Percentiles rank a stretch among this genome's conserved stretches.
phyloP scores from a whole-genome alignment of 768 basidiomycete genomes.

The Hebeloma cylindrosporum region DNA sequence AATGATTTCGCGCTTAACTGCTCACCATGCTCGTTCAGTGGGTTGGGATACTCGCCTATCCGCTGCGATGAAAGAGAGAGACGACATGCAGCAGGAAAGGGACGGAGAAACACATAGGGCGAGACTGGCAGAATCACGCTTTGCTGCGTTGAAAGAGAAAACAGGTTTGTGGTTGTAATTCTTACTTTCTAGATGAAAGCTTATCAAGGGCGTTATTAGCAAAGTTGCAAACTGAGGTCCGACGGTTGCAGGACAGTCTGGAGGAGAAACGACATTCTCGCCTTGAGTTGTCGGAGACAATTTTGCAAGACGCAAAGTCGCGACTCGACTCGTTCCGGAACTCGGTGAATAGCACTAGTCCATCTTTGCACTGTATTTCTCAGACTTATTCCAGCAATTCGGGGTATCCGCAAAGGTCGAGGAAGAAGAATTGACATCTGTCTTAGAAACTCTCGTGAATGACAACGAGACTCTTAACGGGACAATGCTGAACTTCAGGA shows the following conservation, averaged over 20 bases:
- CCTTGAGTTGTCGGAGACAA: constrained; percentile 63
- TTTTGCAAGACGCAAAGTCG: constrained; percentile 64
- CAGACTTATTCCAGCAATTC: constrained; percentile 36
- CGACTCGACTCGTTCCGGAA: constrained; percentile 61
- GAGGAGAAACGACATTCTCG: constrained; percentile 61
- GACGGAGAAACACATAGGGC: constrained; percentile 69
- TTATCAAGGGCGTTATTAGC: constrained; percentile 36
- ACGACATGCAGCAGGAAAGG: constrained; percentile 83
- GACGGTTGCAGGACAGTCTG: constrained; percentile 60
- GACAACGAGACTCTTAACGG: constrained; percentile 82
- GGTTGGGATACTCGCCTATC: constrained; percentile 70
- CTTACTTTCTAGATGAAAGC: constrained; percentile 1
- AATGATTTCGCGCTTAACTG: constrained; percentile 64
- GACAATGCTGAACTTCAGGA: constrained; percentile 80
- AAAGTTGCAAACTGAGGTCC: constrained; percentile 68
- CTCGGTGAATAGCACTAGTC: constrained; percentile 41
- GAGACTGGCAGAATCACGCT: constrained; percentile 63
- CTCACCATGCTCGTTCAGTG: constrained; percentile 66
- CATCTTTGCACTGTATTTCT: neutral
- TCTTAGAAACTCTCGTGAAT: constrained; percentile 82
- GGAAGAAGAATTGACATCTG: constrained; percentile 59
- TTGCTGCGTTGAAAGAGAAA: constrained; percentile 64
- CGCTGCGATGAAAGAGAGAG: constrained; percentile 68
- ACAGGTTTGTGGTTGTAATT: constrained; percentile 35
- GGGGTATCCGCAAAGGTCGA: constrained; percentile 43